Conservation (phyloP, 495 filamentous ascomycete species). For the Poronia punctata region DNA sequence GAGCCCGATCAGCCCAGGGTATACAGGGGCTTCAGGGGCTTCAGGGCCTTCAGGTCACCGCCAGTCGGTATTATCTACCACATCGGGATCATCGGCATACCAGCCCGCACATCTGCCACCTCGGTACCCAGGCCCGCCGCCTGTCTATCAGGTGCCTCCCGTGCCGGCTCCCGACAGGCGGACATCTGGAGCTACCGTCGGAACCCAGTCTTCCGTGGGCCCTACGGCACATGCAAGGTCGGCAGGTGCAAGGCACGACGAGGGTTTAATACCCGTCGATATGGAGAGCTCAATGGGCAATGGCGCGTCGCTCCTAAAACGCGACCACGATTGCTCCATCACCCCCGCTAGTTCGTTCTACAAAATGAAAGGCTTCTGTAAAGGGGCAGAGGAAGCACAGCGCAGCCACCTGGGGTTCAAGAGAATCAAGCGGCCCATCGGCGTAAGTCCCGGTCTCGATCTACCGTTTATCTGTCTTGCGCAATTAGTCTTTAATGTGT, state of each 20-base stretch:
- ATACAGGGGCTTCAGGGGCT: constrained; percentile 9
- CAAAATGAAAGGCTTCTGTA: constrained; percentile 36
- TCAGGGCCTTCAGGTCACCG: constrained; percentile 3
- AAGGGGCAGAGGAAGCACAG: constrained; percentile 32
- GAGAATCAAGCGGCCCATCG: constrained; percentile 27
- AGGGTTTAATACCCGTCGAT: constrained; percentile 30
- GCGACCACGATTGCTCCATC: constrained; percentile 28
- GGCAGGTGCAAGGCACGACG: constrained; percentile 11
- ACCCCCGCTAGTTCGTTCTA: constrained; percentile 30
- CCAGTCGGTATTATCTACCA: background rate
- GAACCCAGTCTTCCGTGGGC: constrained; percentile 1
- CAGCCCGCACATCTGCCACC: constrained; percentile 13
- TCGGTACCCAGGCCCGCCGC: constrained; percentile 18
- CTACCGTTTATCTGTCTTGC: too few relatives aligned
- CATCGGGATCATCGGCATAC: background rate
- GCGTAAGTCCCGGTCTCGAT: constrained; percentile 23
- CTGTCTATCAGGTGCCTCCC: constrained; percentile 13
- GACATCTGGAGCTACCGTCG: constrained; percentile 14
- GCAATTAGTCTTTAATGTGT: too few relatives aligned
- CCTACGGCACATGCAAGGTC: background rate
- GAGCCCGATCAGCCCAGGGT: background rate
- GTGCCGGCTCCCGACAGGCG: constrained; percentile 14
- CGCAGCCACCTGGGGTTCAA: constrained; percentile 31
- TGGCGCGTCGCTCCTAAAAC: constrained; percentile 6
- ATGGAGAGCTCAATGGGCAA: constrained; percentile 13